Evolutionary conservation across 2,329 filamentous ascomycete species (phyloP), one percentile per base, ranked within the genome.

Genomic region (Colletotrichum kahawae): DNA sequence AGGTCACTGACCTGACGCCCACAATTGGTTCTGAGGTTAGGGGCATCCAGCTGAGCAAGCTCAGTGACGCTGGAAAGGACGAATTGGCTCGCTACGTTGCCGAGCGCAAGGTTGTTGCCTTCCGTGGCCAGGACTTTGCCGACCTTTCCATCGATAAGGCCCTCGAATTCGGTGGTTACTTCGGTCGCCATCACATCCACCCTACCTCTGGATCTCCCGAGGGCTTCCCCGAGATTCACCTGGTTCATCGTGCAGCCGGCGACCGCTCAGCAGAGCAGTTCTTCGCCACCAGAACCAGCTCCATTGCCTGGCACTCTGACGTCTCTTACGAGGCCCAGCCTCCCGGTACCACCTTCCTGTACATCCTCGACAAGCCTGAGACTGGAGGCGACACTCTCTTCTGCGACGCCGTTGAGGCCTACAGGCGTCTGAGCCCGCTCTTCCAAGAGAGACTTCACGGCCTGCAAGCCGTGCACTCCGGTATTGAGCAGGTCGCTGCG

Each of bases 321-420:
- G 93, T 98, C 2, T 94, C 94, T 1, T 98, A 97, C 82, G 96
- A 98, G 86, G 87, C 91, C 78, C 95, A 98, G 85, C 95, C 96
- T 2, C 95, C 96, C 0, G 95, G 95, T 34, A 98, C 95, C 0
- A 98, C 96, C 0, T 97, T 98, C 84, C 85, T 98, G 43, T 98
- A 97, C 82, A 89, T 95, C 65, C 90, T 98, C n/a, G 95, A 98
- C 81, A 93, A 91, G 59, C 95, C 95, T 1, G 88, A 91, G 51
- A 93, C 91, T 1, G 95, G 95, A 43, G 96, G 95, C 63, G 95
- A 98, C 82, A 98, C 95, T 0, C 86, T 97, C 4, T 98, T 98
- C 80, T 92, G 89, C 60, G 94, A 97, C 81, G 92, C 93, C 78
- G 95, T 89, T 0, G 93, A 94, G 83, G 95, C 96, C 1, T 98